Evolutionary conservation across 2,329 filamentous ascomycete species (phyloP).

Genomic region (Microdochium nivale): DNA sequence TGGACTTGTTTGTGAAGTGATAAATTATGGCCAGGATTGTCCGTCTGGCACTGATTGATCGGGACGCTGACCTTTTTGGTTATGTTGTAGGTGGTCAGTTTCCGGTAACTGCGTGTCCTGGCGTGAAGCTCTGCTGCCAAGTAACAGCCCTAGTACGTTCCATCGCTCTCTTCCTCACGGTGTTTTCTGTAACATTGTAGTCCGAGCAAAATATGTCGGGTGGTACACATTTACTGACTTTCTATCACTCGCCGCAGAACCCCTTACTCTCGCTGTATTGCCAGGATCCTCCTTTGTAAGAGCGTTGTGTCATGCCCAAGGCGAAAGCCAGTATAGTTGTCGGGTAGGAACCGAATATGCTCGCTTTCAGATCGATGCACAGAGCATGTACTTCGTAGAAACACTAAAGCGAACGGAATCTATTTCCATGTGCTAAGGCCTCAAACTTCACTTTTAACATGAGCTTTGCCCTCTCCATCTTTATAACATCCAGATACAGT

Average conservation of each 20-base stretch:
- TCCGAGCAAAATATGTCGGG: neutral
- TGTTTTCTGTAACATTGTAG: too few species aligned
- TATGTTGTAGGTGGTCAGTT: neutral
- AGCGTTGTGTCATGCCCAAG: neutral
- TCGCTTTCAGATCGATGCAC: too few species aligned
- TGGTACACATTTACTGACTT: neutral
- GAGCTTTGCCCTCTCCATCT: neutral
- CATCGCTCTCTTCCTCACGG: too few species aligned
- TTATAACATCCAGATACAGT: neutral
- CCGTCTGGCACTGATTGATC: too few species aligned
- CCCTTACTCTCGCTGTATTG: constrained; percentile 21
- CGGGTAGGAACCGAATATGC: neutral
- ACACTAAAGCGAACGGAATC: too few species aligned
- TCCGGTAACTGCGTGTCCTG: constrained; percentile 10
- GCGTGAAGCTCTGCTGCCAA: constrained; percentile 21
- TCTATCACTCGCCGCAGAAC: constrained; percentile 8
- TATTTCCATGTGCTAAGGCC: too few species aligned
- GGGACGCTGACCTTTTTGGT: too few species aligned
- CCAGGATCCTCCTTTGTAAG: constrained; percentile 7
- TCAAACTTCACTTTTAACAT: neutral
- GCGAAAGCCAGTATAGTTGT: neutral
- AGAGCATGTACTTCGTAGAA: too few species aligned
- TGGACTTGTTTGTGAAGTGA: too few species aligned
- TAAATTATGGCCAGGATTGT: too few species aligned
- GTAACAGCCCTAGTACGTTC: constrained; percentile 20